Base-by-base conservation (phyloP, 2,329 filamentous ascomycete genomes). In the Colletotrichum graminicola region DNA sequence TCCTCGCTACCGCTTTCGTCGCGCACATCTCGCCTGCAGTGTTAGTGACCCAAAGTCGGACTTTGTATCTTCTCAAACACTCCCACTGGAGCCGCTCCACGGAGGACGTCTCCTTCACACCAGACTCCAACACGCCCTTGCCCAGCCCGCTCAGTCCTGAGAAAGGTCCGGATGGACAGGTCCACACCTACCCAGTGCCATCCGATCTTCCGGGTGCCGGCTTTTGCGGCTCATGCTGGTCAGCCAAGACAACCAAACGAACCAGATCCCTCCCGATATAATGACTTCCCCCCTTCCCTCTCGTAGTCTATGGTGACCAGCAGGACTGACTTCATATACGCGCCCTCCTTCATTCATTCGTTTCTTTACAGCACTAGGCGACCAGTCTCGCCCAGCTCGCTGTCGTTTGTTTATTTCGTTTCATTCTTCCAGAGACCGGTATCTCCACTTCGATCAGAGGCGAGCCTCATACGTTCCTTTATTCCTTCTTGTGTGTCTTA, bases 391-490 rank as follows among this genome's bases (percentile, higher is more conserved):
- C 23, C 39, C 45, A 59, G 49, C 49, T 62, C 32, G 64, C 61
- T 66, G 56, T 43, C 29, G 26, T 55, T 57, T 61, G 34, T 60
- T 73, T 70, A 47, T 72, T 68, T 56, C 36, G 41, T 73, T 73
- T 54, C 41, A 21, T 55, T 49, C 41, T 41, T 47, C 43, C n/a
- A 73, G 72, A 73, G 72, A 73, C 72, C 55, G 72, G 72, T 72
- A 68, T 73, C 72, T 73, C 72, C 64, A 73, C 55, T 57, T 41
- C 51, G 12, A 64, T 63, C n/a, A 69, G 69, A 73, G 71, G 66
- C 71, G 67, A 71, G 71, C 69, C 64, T 72, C 72, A 39, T 61
- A 64, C 69, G 51, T 61, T 72, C 69, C 32, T 70, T 70, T 65
- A 61, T 69, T 70, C 34, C 26, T 55, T 70, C 51, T 36, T 49